Conservation (phyloP, 768 basidiomycete genomes). For the Hericium alpestre region DNA sequence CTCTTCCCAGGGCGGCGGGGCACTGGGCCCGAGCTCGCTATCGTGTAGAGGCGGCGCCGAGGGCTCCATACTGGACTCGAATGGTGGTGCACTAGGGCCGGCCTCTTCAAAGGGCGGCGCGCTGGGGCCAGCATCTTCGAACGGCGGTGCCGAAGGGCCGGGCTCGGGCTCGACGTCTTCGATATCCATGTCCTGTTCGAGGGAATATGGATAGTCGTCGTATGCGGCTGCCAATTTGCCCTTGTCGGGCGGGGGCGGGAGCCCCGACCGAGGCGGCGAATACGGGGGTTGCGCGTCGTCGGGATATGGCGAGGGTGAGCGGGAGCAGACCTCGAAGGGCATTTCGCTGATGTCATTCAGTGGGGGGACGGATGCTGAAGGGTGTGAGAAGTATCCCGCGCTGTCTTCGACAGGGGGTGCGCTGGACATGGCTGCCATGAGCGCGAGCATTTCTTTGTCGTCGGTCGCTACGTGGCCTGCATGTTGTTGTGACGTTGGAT, state of each 20-base stretch:
- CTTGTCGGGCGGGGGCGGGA: slow-evolving; percentile 11
- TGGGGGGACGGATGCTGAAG: slow-evolving; percentile 3
- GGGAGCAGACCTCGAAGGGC: background rate
- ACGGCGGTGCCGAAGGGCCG: slow-evolving; percentile 10
- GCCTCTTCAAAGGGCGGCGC: slow-evolving; percentile 7
- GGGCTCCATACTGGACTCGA: background rate
- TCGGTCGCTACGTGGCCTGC: slow-evolving; percentile 27
- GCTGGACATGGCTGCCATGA: slow-evolving; percentile 18
- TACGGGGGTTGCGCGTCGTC: slow-evolving; percentile 10
- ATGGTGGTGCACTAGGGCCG: background rate
- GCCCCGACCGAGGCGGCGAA: slow-evolving; percentile 2
- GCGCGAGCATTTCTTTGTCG: slow-evolving; percentile 25
- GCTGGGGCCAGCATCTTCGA: slow-evolving; percentile 4
- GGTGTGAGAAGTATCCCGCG: background rate
- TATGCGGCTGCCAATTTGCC: slow-evolving; percentile 1
- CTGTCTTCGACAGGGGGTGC: slow-evolving; percentile 2
- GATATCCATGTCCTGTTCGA: slow-evolving; percentile 5
- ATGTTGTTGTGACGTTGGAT: slow-evolving; percentile 2
- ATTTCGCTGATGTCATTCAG: slow-evolving; percentile 7
- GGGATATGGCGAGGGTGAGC: background rate
- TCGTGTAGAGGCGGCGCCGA: slow-evolving; percentile 8
- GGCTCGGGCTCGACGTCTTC: slow-evolving; percentile 2
- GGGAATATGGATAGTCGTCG: slow-evolving; percentile 7
- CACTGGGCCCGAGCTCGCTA: background rate
- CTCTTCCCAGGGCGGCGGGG: background rate